Conservation (phyloP, 176 grass and related monocot species). For the Cenchrus fungigraminus region DNA sequence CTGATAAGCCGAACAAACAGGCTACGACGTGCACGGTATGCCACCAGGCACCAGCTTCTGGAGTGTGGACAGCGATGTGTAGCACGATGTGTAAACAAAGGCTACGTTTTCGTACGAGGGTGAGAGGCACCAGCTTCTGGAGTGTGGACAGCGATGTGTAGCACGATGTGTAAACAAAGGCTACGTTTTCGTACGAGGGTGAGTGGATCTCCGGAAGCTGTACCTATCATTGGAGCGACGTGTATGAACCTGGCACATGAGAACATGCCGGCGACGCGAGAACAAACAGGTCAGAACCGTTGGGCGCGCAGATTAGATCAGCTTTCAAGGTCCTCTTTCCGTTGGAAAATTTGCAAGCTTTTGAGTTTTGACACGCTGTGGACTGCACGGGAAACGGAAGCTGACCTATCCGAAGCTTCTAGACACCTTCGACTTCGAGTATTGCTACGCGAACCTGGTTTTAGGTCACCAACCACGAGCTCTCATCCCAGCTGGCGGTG, state of each 20-base stretch:
- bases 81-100: no score
- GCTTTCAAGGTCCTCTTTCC: background rate
- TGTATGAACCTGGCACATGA: background rate
- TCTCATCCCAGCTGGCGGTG: no score
- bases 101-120: no score
- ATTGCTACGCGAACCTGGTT: background rate
- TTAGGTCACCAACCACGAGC: background rate
- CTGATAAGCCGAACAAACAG: no score
- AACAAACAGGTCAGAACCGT: background rate
- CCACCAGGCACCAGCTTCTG: no score
- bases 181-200: no score
- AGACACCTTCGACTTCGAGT: background rate
- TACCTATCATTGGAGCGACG: background rate
- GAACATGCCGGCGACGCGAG: background rate
- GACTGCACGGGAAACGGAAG: background rate
- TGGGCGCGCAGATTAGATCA: background rate
- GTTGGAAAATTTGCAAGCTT: background rate
- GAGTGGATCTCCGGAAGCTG: background rate
- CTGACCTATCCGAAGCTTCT: constrained; percentile 35
- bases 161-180: no score
- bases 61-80: no score
- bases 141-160: no score
- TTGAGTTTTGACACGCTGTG: background rate
- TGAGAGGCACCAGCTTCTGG: no score
- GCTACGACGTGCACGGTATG: no score